phyloP scores from a whole-genome alignment of 1,284 basidiomycete species.

The Vanrija humicola region DNA sequence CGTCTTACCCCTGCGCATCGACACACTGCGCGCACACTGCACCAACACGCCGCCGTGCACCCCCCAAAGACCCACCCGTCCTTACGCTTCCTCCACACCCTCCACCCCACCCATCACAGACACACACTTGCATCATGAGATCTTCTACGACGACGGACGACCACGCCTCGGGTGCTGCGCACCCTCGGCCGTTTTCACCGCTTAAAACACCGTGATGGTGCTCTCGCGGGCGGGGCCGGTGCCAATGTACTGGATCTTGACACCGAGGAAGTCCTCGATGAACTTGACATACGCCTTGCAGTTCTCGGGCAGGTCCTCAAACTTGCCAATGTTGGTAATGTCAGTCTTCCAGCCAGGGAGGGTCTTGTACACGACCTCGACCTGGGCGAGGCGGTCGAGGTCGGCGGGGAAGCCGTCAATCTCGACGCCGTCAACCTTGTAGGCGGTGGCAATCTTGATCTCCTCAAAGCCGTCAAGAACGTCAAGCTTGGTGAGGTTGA shows the following conservation, averaged over 20 bases:
- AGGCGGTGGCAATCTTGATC: conserved; percentile 84
- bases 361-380: conserved; percentile 84
- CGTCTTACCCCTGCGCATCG: too few species aligned
- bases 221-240: conserved; percentile 46
- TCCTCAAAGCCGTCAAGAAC: conserved; percentile 80
- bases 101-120: too few species aligned
- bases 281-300: conserved; percentile 85
- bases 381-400: conserved; percentile 72
- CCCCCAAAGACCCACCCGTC: too few species aligned
- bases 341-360: conserved; percentile 87
- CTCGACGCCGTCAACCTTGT: conserved; percentile 72
- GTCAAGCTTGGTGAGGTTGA: conserved; percentile 97
- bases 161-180: too few species aligned
- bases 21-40: too few species aligned
- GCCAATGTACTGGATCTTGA: conserved; percentile 63
- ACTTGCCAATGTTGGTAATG: conserved; percentile 65
- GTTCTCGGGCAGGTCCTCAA: conserved; percentile 74
- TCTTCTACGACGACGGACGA: too few species aligned
- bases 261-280: conserved; percentile 75
- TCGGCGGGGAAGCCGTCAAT: conserved; percentile 88
- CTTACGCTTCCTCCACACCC: too few species aligned
- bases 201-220: conserved; percentile 34
- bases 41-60: too few species aligned
- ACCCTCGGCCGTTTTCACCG: too few species aligned
- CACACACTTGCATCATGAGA: too few species aligned